phyloP scores from a whole-genome alignment of 1,284 basidiomycete genomes.

The Heterobasidion irregulare region DNA sequence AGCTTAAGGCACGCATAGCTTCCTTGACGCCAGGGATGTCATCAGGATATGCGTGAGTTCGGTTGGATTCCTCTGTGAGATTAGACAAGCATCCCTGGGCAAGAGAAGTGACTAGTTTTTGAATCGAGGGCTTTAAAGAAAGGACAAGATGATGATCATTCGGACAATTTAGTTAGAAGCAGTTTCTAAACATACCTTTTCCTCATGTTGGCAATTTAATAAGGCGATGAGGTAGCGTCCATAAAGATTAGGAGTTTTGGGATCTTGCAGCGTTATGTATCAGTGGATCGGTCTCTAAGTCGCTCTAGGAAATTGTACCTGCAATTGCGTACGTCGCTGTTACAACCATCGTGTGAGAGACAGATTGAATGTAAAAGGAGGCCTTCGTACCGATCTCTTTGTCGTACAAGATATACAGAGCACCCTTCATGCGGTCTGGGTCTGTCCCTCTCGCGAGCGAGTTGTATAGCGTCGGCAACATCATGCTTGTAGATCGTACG shows the following conservation, averaged over 20 bases:
- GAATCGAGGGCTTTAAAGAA: constrained; percentile 70
- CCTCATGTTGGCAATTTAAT: constrained; percentile 83
- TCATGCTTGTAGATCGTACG: constrained; percentile 72
- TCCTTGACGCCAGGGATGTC: constrained; percentile 35
- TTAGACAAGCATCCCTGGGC: constrained; percentile 59
- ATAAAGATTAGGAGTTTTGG: constrained; percentile 60
- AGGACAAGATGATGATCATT: constrained; percentile 5
- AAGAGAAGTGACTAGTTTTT: constrained; percentile 74
- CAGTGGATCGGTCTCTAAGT: background rate
- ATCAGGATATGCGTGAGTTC: constrained; percentile 50
- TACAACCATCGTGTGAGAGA: constrained; percentile 4
- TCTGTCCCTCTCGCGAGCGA: constrained; percentile 71
- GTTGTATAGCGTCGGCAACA: constrained; percentile 66
- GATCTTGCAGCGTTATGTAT: constrained; percentile 11
- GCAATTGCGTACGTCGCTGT: constrained; percentile 55
- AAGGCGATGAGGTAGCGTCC: constrained; percentile 63
- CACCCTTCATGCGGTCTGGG: constrained; percentile 94
- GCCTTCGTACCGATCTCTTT: constrained; percentile 55
- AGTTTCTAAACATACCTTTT: constrained; percentile 52
- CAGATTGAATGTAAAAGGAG: constrained; percentile 1
- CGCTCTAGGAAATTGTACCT: constrained; percentile 30
- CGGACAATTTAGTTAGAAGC: background rate
- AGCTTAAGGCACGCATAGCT: constrained; percentile 36
- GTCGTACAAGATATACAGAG: constrained; percentile 81
- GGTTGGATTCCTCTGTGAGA: constrained; percentile 53